phyloP scores from a whole-genome alignment of 2,329 filamentous ascomycete genomes.

The Dothideomycetes sp. region DNA sequence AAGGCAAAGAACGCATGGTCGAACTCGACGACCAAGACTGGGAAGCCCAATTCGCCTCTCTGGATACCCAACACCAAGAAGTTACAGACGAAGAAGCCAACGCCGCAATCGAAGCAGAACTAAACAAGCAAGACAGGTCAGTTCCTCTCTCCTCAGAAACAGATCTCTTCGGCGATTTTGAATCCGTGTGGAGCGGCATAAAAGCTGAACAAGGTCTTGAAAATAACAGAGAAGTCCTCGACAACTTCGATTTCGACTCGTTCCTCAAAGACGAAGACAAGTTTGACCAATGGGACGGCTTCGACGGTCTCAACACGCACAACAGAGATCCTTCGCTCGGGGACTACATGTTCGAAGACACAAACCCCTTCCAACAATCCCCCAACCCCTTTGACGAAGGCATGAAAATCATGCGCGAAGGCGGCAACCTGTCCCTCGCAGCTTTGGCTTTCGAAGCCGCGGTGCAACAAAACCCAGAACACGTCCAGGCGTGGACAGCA shows the following conservation, averaged over 20 bases:
- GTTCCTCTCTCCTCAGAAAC: constrained; percentile 30
- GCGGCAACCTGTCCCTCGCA: constrained; percentile 87
- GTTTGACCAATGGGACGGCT: constrained; percentile 69
- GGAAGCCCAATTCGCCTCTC: constrained; percentile 91
- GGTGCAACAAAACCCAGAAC: constrained; percentile 76
- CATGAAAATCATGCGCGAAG: constrained; percentile 82
- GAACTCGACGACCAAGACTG: constrained; percentile 89
- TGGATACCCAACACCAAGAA: constrained; percentile 53
- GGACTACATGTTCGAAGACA: constrained; percentile 88
- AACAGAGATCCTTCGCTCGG: constrained; percentile 67
- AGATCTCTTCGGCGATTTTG: constrained; percentile 63
- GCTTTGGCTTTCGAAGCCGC: constrained; percentile 93
- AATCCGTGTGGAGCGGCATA: constrained; percentile 78
- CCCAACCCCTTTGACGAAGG: constrained; percentile 87
- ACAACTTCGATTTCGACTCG: constrained; percentile 59
- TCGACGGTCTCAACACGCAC: constrained; percentile 62
- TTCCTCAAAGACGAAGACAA: constrained; percentile 58
- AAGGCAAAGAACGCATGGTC: constrained; percentile 74
- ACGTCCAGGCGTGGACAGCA: constrained; percentile 88
- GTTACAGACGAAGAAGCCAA: constrained; percentile 54
- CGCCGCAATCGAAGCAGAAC: constrained; percentile 70
- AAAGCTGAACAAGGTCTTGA: constrained; percentile 66
- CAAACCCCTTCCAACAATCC: constrained; percentile 78
- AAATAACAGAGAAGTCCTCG: too few relatives aligned
- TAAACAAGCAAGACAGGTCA: constrained; percentile 83